These are phyloP conservation scores for Helotiales sp. DNA, from an alignment of 2,329 filamentous ascomycete species.

Conservation along the genomic window DNA sequence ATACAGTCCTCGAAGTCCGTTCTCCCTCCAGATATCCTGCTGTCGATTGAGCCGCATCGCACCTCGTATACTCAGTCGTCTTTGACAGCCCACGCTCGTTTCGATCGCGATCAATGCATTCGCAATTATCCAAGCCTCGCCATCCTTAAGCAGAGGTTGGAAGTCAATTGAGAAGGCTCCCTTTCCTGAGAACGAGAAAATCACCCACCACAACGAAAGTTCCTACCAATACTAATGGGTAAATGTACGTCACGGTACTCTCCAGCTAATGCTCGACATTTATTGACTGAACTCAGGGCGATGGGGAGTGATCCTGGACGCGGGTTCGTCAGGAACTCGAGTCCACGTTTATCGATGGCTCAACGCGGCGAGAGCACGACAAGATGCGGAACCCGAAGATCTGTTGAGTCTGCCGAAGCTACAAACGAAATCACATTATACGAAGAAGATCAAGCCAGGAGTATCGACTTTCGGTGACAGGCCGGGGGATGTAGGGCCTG, in stretches of 20 bases:
- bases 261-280: neutral
- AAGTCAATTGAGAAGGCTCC: constrained; percentile 1
- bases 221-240: constrained; percentile 29
- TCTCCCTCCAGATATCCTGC: neutral
- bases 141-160: constrained; percentile 16
- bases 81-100: constrained; percentile 25
- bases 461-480: constrained; percentile 86
- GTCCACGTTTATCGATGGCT: constrained; percentile 95
- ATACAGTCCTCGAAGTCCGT: neutral
- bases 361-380: constrained; percentile 67
- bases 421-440: constrained; percentile 82
- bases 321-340: constrained; percentile 94
- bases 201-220: neutral
- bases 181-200: constrained; percentile 8
- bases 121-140: constrained; percentile 18
- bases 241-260: constrained; percentile 31
- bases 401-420: constrained; percentile 74
- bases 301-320: constrained; percentile 96
- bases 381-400: constrained; percentile 58
- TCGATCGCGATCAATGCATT: constrained; percentile 22
- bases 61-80: constrained; percentile 1
- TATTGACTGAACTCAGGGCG: constrained; percentile 38
- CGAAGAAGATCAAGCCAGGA: constrained; percentile 90
- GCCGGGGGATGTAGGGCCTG: constrained; percentile 73
- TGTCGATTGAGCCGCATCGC: neutral